Evolutionary conservation across 768 basidiomycete genomes (phyloP), one percentile per base, ranked within the genome.

Genomic region (Auricularia sp.): DNA sequence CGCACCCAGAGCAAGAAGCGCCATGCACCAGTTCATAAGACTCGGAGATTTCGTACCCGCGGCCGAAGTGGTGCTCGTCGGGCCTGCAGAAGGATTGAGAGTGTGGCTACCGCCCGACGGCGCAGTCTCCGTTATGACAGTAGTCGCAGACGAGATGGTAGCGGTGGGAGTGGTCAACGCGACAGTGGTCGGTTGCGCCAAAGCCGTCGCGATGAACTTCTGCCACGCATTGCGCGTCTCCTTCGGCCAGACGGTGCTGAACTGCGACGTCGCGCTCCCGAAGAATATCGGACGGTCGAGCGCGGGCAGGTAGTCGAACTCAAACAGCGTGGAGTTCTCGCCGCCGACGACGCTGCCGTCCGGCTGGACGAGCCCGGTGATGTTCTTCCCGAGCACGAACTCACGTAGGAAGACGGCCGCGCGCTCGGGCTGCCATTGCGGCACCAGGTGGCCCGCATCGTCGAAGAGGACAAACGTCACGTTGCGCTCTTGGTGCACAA

Each of bases 211-310:
- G 21, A 84, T 77, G 67, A 81, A 85, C 3, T 75, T 71, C 36
- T 78, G 69, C 86, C 86, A 87, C 0, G 84, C 84, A 4, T 77
- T 77, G 58, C 81, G 77, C 2, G 85, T 87, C 0, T 80, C 80
- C 0, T 77, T 71, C 10, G 86, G 84, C 68, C 80, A 84, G 18
- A 81, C 74, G 68, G 81, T 83, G 11, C 83, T 84, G 23, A 81
- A 84, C 44, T 74, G 76, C 10, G 80, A 80, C 14, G 79, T 76
- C 1, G 77, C 67, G 0, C 79, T 77, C 2, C 85, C 85, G 61
- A 83, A 82, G 63, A 79, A 82, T 36, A 90, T 82, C 12, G 78
- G 84, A 35, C 80, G 77, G 42, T 78, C 78, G 16, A 53, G 18
- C 5, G 86, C 86, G 5, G 80, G 78, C n/a, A 88, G 68, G 61